Evolutionary conservation across 352 stramenopile species (phyloP), one percentile per base, ranked within the genome.

Genomic region (Globisporangium viniferum): DNA sequence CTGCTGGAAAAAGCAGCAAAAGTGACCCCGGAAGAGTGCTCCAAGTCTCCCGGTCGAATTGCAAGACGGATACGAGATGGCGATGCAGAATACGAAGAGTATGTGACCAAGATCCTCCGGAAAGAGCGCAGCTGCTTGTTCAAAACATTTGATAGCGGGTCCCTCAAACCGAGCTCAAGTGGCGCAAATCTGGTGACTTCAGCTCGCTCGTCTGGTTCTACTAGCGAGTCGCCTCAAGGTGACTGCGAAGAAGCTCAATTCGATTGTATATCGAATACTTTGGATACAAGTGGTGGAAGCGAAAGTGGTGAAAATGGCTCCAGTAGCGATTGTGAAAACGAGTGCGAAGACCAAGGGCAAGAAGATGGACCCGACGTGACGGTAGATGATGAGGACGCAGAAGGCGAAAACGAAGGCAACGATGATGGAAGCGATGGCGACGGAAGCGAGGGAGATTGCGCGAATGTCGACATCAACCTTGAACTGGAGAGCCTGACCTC

Each of bases 401-500:
- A 72, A 36, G 24, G 58, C 7, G 71, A 67, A 5, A 48, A 58
- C 8, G 81, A 81, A 31, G 73, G 71, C 14, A 76, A 82, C 41
- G 76, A 88, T 56, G 80, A 84, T 12, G 68, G 48, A 20, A 83
- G 76, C 48, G 80, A 90, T 39, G 70, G 66, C 5, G 78, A 86
- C 18, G 70, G 65, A 4, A 72, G 73, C 1, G 73, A 78, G 9
- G 69, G 72, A 15, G 54, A 75, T n/a, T 64, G 58, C 22, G 59
- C 62, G 3, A 55, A 36, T 6, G 51, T 66, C 5, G 49, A 68
- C 9, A 33, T 63, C 29, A 20, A 35, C 10, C 51, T 62, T 1
- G 69, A 78, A n/a, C 22, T 66, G 5, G 33, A 62, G 29, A 20
- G 48, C 9, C 35, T 46, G 15, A 41, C 49, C 12, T 27, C 49